Percentiles rank a stretch among this genome's conserved stretches.
These are phyloP conservation scores for Picochlorum sp. DNA, from an alignment of 139 green algal genomes.

Conservation along the genomic window DNA sequence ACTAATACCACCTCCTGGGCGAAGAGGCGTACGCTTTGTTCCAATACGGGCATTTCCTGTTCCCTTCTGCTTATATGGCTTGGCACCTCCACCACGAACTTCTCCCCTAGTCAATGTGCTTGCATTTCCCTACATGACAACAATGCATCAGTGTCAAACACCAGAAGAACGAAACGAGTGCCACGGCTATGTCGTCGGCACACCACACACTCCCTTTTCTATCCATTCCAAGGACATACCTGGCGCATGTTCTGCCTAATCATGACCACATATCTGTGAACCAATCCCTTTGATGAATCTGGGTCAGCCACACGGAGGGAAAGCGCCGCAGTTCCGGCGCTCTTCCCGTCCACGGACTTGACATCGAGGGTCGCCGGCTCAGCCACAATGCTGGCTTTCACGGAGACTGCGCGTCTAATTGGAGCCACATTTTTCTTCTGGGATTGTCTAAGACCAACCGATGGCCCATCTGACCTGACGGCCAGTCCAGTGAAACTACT, in stretches of 20 bases:
- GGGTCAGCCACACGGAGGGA: constrained; percentile 60
- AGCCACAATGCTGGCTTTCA: constrained; percentile 38
- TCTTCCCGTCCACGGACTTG: constrained; percentile 52
- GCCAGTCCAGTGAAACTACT: constrained; percentile 8
- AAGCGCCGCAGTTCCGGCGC: constrained; percentile 49
- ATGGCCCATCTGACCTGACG: neutral
- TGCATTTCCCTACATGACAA: constrained; percentile 68
- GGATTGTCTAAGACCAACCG: neutral
- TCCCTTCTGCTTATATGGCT: constrained; percentile 97
- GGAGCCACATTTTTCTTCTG: neutral
- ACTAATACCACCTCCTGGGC: constrained; percentile 82
- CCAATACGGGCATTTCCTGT: constrained; percentile 85
- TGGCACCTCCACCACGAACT: constrained; percentile 90
- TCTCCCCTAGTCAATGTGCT: constrained; percentile 85
- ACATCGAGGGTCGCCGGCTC: constrained; percentile 44
- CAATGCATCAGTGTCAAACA: too few species aligned
- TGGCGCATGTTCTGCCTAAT: constrained; percentile 66
- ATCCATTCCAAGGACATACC: constrained; percentile 35
- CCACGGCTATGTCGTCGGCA: neutral
- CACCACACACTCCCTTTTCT: neutral
- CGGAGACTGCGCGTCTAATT: constrained; percentile 16
- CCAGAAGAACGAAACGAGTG: too few species aligned
- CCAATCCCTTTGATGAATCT: constrained; percentile 72
- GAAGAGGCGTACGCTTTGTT: constrained; percentile 71
- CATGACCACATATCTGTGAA: constrained; percentile 85